These are phyloP conservation scores for Ziziphus jujuba DNA, from an alignment of 306 rosid genomes.

Conservation along the genomic window DNA sequence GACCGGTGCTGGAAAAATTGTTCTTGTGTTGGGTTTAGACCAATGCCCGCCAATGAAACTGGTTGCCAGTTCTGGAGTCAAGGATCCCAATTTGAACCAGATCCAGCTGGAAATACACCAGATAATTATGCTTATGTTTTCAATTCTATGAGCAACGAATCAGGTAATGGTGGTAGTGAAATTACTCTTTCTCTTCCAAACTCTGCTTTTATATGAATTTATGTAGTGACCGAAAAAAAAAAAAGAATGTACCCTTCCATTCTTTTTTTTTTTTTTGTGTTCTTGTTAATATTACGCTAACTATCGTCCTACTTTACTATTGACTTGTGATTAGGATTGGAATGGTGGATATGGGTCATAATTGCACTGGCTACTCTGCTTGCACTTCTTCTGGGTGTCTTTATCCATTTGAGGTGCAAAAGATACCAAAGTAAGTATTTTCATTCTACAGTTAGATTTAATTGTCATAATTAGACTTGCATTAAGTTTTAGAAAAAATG, in stretches of 20 bases:
- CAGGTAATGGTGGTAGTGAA: neutral
- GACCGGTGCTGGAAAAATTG: conserved; percentile 15
- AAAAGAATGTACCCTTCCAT: neutral
- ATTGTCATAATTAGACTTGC: neutral
- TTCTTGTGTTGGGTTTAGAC: conserved; percentile 15
- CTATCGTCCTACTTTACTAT: neutral
- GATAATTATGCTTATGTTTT: neutral
- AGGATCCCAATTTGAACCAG: conserved; percentile 4
- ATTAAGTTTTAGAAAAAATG: neutral
- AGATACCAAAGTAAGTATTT: neutral
- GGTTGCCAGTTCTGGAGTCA: conserved; percentile 10
- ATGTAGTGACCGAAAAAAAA: too few species aligned
- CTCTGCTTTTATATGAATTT: neutral
- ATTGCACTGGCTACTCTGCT: neutral
- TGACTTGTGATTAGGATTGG: neutral
- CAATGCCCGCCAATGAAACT: neutral
- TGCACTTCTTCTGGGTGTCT: neutral
- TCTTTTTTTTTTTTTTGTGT: neutral
- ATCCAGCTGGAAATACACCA: neutral
- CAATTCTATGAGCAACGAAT: neutral
- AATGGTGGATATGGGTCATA: conserved; percentile 17
- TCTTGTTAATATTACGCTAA: too few species aligned
- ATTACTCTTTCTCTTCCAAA: neutral
- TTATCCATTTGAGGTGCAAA: conserved; percentile 1
- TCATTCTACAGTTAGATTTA: neutral